Percentiles rank a stretch among this genome's conserved stretches.
phyloP scores from a whole-genome alignment of 768 basidiomycete species.

The Kwoniella newhampshirensis region DNA sequence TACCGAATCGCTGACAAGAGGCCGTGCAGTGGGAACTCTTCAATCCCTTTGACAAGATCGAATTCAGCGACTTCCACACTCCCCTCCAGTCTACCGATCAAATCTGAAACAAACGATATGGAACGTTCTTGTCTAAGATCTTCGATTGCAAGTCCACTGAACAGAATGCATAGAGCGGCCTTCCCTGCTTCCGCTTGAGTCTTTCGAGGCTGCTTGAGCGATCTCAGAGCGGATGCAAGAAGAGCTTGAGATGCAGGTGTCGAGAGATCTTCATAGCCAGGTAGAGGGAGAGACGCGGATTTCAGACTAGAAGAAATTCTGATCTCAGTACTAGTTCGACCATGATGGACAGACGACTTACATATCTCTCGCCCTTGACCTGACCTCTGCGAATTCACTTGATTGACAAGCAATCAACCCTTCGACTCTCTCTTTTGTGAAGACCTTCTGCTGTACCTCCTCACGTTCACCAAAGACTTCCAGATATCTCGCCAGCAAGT shows the following conservation, averaged over 20 bases:
- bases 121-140: background rate
- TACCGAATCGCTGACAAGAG: constrained; percentile 41
- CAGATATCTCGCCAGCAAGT: constrained; percentile 26
- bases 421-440: constrained; percentile 37
- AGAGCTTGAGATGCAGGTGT: constrained; percentile 21
- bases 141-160: constrained; percentile 28
- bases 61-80: constrained; percentile 28
- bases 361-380: constrained; percentile 40
- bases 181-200: constrained; percentile 52
- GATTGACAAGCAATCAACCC: constrained; percentile 43
- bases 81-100: constrained; percentile 27
- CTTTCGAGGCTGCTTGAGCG: constrained; percentile 42
- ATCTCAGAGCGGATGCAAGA: constrained; percentile 29
- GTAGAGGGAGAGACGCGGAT: constrained; percentile 35
- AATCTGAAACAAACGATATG: constrained; percentile 21
- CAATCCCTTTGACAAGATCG: constrained; percentile 37
- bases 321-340: no score
- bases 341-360: constrained; percentile 23
- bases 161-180: constrained; percentile 40
- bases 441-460: constrained; percentile 13
- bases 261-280: constrained; percentile 30
- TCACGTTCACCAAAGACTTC: constrained; percentile 18
- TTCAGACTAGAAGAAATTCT: constrained; percentile 29
- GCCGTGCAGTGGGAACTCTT: constrained; percentile 46
- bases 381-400: constrained; percentile 49